Evolutionary conservation across 768 basidiomycete species (phyloP).

Genomic region (Cystofilobasidium bisporidii): DNA sequence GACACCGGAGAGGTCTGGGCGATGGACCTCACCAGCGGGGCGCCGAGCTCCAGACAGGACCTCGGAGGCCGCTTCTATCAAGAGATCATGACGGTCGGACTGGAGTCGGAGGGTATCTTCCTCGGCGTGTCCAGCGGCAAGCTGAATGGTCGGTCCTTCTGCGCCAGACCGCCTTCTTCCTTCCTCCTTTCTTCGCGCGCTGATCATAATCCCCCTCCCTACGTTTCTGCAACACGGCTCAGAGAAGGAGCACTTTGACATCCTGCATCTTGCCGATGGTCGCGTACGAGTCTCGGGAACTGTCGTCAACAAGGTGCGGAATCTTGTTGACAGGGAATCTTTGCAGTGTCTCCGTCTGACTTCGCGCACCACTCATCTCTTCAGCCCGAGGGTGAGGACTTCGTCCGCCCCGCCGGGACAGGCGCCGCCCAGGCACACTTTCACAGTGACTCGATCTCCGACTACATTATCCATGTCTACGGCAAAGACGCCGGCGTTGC

Average conservation of each 20-base stretch:
- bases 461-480: background rate
- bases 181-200: no score
- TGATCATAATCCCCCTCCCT: no score
- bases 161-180: no score
- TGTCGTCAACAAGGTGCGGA: no score
- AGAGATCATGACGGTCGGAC: slow-evolving; percentile 54
- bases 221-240: background rate
- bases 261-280: no score
- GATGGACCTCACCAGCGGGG: background rate
- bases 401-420: background rate
- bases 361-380: no score
- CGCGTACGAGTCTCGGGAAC: no score
- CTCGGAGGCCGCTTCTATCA: slow-evolving; percentile 26
- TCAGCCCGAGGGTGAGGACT: slow-evolving; percentile 47
- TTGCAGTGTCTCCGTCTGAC: no score
- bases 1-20: background rate
- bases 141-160: background rate
- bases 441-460: no score
- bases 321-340: no score
- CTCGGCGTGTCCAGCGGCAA: slow-evolving; percentile 52
- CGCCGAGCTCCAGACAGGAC: background rate
- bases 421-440: background rate
- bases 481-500: background rate
- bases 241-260: background rate
- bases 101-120: slow-evolving; percentile 51